phyloP scores from a whole-genome alignment of 106 monocot species.

The Alisma plantagoaquatica region DNA sequence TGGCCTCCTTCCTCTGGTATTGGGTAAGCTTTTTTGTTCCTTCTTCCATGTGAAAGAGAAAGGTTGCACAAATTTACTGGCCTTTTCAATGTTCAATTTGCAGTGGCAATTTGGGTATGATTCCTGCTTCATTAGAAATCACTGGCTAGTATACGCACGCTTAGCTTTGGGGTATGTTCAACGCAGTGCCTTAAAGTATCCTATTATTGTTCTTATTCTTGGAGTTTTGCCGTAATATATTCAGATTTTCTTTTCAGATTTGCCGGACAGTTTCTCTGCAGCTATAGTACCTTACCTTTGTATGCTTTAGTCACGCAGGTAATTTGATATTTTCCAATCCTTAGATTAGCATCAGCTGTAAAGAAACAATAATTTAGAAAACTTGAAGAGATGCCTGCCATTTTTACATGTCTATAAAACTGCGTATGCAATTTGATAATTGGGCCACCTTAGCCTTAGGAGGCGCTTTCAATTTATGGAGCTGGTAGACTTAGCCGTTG shows the following conservation, averaged over 20 bases:
- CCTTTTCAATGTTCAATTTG: too few species aligned
- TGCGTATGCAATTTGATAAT: too few species aligned
- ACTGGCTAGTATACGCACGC: constrained; percentile 71
- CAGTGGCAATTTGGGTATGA: constrained; percentile 98
- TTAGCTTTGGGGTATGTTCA: constrained; percentile 68
- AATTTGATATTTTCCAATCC: background rate
- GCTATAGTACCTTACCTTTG: constrained; percentile 92
- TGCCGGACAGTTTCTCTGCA: constrained; percentile 88
- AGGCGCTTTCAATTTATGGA: too few species aligned
- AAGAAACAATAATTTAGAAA: too few species aligned
- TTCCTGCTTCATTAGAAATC: constrained; percentile 86
- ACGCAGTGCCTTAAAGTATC: too few species aligned
- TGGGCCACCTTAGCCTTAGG: too few species aligned
- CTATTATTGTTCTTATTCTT: background rate
- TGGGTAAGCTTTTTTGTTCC: constrained; percentile 70
- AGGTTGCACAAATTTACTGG: too few species aligned
- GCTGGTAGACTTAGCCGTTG: too few species aligned
- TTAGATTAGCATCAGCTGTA: too few species aligned
- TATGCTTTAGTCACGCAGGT: constrained; percentile 98
- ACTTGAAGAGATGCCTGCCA: too few species aligned
- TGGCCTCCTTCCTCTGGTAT: constrained; percentile 99
- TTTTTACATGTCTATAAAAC: too few species aligned
- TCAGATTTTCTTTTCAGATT: constrained; percentile 34
- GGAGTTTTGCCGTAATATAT: background rate
- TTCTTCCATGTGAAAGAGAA: too few species aligned